Conservation (phyloP, 179 eudicot genomes). For the Beta corolliflora region DNA sequence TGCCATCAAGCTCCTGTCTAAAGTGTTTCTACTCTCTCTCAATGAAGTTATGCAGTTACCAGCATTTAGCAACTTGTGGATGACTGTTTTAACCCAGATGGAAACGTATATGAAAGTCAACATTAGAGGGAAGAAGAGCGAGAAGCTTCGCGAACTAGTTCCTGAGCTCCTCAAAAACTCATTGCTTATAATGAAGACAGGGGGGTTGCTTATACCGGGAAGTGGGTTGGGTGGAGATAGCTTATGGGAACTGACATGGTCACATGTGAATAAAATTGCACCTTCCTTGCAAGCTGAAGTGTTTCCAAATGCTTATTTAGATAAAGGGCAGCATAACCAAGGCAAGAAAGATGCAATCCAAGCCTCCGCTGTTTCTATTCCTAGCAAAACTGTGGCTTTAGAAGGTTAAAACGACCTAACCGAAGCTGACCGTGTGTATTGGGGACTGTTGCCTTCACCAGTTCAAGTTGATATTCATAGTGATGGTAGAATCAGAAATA, state of each 20-base stretch:
- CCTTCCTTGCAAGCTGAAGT: conserved; percentile 66
- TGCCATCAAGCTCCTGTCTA: conserved; percentile 60
- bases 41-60: conserved; percentile 47
- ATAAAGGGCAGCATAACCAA: conserved; percentile 12
- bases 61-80: conserved; percentile 59
- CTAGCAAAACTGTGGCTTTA: conserved; percentile 30
- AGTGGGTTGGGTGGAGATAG: conserved; percentile 55
- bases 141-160: conserved; percentile 66
- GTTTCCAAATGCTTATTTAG: conserved; percentile 42
- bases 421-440: not conserved
- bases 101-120: conserved; percentile 66
- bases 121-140: conserved; percentile 57
- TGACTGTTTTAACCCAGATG: conserved; percentile 55
- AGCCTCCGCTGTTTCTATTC: conserved; percentile 7
- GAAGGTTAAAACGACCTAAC: conserved; percentile 23
- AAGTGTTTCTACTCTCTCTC: conserved; percentile 55
- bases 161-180: conserved; percentile 61
- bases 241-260: conserved; percentile 81
- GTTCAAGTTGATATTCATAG: not conserved
- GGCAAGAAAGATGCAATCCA: conserved; percentile 12
- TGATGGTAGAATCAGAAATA: not conserved
- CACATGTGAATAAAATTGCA: conserved; percentile 59
- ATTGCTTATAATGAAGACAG: conserved; percentile 56
- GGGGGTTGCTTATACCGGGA: conserved; percentile 49
- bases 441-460: not conserved